Evolutionary conservation across 2,329 filamentous ascomycete species (phyloP), one percentile per base, ranked within the genome.

Genomic region (Aschersonia sp.): DNA sequence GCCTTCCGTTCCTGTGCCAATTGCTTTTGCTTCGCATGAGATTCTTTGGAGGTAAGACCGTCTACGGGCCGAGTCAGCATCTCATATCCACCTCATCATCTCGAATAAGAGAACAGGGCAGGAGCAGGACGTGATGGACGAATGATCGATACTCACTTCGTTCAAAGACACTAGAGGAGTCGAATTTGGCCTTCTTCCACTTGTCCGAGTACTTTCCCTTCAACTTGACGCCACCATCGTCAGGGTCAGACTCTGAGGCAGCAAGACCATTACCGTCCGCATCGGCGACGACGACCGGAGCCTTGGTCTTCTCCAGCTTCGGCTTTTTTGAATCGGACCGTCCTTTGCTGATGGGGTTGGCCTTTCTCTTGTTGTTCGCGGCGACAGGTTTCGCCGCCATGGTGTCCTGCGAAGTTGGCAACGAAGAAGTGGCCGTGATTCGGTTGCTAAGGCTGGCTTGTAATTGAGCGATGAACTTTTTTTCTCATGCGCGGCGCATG

Each of bases 11-110:
- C 91, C 59, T 82, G 84, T 30, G 81, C 84, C 46, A 96, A 73
- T 53, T 84, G 84, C 66, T 91, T 95, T 68, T 98, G 92, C 66
- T 95, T 95, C 45, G 82, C 81, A 64, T 97, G 92, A 29, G 89
- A 82, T 73, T 98, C 92, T 61, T 82, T 83, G 6, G 85, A 87
- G 50, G 74, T 85, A 43, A 53, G 5, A 29, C 51, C 47, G 29
- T 46, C 50, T 48, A 12, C 12, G 9, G n/a, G 28, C n/a, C 9
- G 32, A 40, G 12, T 50, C 30, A 50, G 46, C 31, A 45, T 35
- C 6, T 20, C n/a, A 10, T 20, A 4, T 28, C 31, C 4, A 35
- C n/a, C 3, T 32, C n/a, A 28, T 40, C 31, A 47, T 31, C 20
- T 35, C 40, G 20, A 20, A 20, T 20, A 20, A 20, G 20, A 20